Base-by-base conservation (phyloP, 208 protist species). In the Trypanosoma conorhini region DNA sequence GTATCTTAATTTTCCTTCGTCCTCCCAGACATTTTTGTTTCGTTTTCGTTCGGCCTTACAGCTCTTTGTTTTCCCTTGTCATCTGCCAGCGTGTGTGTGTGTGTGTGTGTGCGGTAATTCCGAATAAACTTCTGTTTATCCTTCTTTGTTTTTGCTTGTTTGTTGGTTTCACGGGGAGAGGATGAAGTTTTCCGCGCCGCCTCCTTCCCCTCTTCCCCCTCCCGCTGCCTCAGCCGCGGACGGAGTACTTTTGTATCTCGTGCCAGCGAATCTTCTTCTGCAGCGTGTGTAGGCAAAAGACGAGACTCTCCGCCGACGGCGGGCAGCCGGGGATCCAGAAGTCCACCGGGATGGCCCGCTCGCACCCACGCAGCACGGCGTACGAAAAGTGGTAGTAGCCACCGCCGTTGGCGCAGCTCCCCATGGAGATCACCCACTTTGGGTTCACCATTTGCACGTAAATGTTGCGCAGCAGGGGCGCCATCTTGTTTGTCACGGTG, bases 401-500 rank as follows among this genome's bases (percentile, higher is more conserved):
- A 67, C 97, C 98, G 69, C 98, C 98, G 85, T 99, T 99, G 28
- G 98, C 98, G 78, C 98, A 99, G 76, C 87, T 97, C 35, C 98
- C 98, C 96, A 98, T 98, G 35, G 85, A 96, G 48, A 97, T 92
- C 30, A 97, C 90, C 88, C 89, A 97, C 80, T 95, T 95, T 55
- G 96, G 96, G 72, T 97, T 97, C 64, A 98, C 91, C 96, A 99
- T 99, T 80, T 99, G 96, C 62, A 98, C 95, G 77, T 99, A 99
- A 70, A 98, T 95, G 74, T 98, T 98, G 33, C 98, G 86, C 21
- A 99, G 83, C n/a, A 98, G 91, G 28, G 98, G 98, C 3, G 98
- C 98, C 98, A 99, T 99, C 77, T 99, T 99, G 83, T 99, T 99
- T 35, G 98, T 99, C 21, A 99, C 95, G 21, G 98, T 99, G 59